phyloP scores from a whole-genome alignment of 225 moss, liverwort and hornwort genomes.

The Straminergon stramineum region DNA sequence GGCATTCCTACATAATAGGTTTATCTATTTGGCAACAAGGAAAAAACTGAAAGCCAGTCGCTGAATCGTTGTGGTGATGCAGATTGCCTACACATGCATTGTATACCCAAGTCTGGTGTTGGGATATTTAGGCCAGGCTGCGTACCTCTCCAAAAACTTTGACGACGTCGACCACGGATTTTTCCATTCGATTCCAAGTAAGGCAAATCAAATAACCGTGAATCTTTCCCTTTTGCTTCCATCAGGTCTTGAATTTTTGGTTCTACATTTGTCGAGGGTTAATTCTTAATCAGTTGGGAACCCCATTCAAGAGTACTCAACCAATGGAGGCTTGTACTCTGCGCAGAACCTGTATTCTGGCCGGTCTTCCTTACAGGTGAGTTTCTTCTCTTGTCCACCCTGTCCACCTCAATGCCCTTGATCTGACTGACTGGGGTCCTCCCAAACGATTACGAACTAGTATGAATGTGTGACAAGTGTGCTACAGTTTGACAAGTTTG shows the following conservation, averaged over 20 bases:
- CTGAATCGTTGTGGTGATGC: not conserved
- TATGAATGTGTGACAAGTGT: not conserved
- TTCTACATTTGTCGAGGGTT: not conserved
- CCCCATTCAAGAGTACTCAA: not conserved
- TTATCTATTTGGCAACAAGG: not conserved
- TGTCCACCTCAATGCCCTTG: too few relatives aligned
- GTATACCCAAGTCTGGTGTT: slow-evolving; percentile 78
- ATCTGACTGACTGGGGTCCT: too few relatives aligned
- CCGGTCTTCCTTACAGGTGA: slow-evolving; percentile 15
- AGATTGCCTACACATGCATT: slow-evolving; percentile 66
- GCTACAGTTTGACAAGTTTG: not conserved
- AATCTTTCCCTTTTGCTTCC: not conserved
- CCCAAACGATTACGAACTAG: too few relatives aligned
- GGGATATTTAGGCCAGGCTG: slow-evolving; percentile 84
- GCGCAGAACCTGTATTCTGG: slow-evolving; percentile 32
- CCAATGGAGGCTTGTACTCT: not conserved
- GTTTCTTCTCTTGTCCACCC: not conserved
- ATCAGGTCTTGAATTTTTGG: not conserved
- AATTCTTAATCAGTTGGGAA: too few relatives aligned
- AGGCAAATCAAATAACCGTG: not conserved
- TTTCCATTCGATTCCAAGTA: slow-evolving; percentile 59
- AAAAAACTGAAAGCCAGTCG: too few relatives aligned
- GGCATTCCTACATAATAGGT: not conserved
- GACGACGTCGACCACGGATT: slow-evolving; percentile 37
- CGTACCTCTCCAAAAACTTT: slow-evolving; percentile 59